Conservation (phyloP, 352 stramenopile species). For the Phytophthora idaei region DNA sequence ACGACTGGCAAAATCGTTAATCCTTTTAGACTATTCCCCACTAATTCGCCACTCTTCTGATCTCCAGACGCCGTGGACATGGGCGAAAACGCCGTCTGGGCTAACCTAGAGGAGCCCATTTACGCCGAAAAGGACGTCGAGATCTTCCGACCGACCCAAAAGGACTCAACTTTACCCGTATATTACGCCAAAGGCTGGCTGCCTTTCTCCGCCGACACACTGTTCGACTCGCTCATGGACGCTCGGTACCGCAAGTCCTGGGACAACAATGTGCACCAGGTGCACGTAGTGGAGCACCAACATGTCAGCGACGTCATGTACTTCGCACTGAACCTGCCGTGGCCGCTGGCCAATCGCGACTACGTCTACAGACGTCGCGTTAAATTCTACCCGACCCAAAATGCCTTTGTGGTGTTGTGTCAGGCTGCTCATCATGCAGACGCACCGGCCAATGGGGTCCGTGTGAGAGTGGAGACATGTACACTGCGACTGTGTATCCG, state of each 20-base stretch:
- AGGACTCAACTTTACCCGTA: slow-evolving; percentile 60
- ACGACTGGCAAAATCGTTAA: slow-evolving; percentile 19
- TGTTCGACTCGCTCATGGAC: slow-evolving; percentile 73
- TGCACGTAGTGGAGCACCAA: slow-evolving; percentile 54
- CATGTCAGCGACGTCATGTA: slow-evolving; percentile 71
- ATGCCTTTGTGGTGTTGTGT: slow-evolving; percentile 71
- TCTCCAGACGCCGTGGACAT: slow-evolving; percentile 68
- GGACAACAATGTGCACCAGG: slow-evolving; percentile 56
- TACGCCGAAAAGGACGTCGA: slow-evolving; percentile 79
- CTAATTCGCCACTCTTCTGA: slow-evolving; percentile 4
- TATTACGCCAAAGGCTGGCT: slow-evolving; percentile 81
- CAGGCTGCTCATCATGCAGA: slow-evolving; percentile 59
- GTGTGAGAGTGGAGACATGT: slow-evolving; percentile 74
- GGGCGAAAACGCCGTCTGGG: slow-evolving; percentile 68
- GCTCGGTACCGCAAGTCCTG: slow-evolving; percentile 59
- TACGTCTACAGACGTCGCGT: slow-evolving; percentile 78
- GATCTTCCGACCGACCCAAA: slow-evolving; percentile 60
- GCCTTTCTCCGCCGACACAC: slow-evolving; percentile 66
- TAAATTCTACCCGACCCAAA: slow-evolving; percentile 59
- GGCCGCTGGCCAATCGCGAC: slow-evolving; percentile 73
- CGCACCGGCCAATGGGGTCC: slow-evolving; percentile 41
- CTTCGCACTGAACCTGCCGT: slow-evolving; percentile 56
- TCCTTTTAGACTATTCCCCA: background rate
- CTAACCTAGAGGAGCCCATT: slow-evolving; percentile 64
- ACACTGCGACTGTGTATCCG: slow-evolving; percentile 66